Base-by-base conservation (phyloP, 2,329 filamentous ascomycete genomes). In the Aureobasidium sp. region DNA sequence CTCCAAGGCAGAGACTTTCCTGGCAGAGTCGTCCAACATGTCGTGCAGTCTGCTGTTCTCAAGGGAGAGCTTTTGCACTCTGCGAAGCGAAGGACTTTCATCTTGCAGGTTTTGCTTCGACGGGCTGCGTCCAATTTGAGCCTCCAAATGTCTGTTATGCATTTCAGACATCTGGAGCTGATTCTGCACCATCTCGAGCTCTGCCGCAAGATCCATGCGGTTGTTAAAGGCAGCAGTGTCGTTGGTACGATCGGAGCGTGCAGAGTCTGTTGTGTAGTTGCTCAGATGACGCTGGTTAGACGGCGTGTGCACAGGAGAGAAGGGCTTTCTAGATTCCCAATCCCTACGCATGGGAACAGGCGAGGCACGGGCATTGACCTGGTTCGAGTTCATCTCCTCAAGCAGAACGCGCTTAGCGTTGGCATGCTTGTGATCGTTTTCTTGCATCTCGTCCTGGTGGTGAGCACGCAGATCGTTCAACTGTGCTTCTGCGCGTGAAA, bases 121-220 rank as follows among this genome's bases (percentile, higher is more conserved):
- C 3, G 87, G 84, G 0, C 84, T 86, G 51, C 89, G 85, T 42
- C 93, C 89, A 45, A 97, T 78, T 71, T 97, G 91, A 70, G 85
- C 91, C 71, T 96, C 90, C 6, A 97, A 84, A 70, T 97, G 92
- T 37, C 89, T 87, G 75, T 96, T 97, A 69, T 95, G 90, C 90
- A 97, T 96, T 74, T 97, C 89, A 5, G 89, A 87, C 73, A 97
- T 85, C 71, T 97, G 93, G 57, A 97, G 83, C 72, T 96, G 91
- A 72, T 95, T 97, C 72, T 97, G 93, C 29, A 96, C 82, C 74
- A 96, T 87, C 72, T 97, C 93, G 14, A 97, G 81, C 70, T 97
- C 92, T 3, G 90, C 84, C 70, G 92, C 94, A 64, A 96, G 79
- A 71, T 97, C 93, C 87, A 95, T 93, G 42, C 88, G 87, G 70